Percentiles rank a stretch among this genome's conserved stretches.
Conservation (phyloP, 2,329 filamentous ascomycete genomes). For the Aureobasidium lini region DNA sequence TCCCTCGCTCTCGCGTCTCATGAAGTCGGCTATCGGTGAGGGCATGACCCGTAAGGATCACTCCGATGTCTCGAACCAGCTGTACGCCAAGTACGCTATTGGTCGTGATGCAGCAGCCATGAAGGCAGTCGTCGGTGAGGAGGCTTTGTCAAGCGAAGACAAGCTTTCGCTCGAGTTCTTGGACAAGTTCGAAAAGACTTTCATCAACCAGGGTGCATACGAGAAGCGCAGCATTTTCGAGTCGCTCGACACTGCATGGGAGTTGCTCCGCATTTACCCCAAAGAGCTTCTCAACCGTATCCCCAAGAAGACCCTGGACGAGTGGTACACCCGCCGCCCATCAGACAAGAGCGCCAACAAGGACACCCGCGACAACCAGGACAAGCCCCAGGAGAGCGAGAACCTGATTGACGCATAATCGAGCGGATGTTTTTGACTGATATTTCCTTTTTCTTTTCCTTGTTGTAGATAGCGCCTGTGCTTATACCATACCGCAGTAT, state of each 20-base stretch:
- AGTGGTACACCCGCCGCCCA: slow-evolving; percentile 42
- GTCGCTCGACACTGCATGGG: slow-evolving; percentile 93
- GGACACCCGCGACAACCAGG: slow-evolving; percentile 38
- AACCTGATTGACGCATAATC: slow-evolving; percentile 19
- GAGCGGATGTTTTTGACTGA: not conserved
- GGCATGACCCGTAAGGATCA: slow-evolving; percentile 95
- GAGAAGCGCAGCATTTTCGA: slow-evolving; percentile 88
- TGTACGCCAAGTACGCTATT: slow-evolving; percentile 99
- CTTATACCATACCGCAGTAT: slow-evolving; percentile 14
- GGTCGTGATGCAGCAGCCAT: slow-evolving; percentile 96
- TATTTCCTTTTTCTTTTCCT: slow-evolving; percentile 1
- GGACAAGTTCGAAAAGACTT: slow-evolving; percentile 95
- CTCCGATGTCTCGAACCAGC: slow-evolving; percentile 96
- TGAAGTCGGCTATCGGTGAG: slow-evolving; percentile 99
- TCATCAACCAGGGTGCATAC: slow-evolving; percentile 87
- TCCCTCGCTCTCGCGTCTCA: slow-evolving; percentile 94
- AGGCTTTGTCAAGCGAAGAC: slow-evolving; percentile 90
- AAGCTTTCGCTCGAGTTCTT: slow-evolving; percentile 97
- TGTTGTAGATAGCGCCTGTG: slow-evolving; percentile 13
- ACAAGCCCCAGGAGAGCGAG: slow-evolving; percentile 25
- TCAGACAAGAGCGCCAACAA: slow-evolving; percentile 30
- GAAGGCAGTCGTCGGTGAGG: slow-evolving; percentile 99
- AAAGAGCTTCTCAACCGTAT: slow-evolving; percentile 93
- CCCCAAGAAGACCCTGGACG: slow-evolving; percentile 46
- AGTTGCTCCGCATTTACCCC: slow-evolving; percentile 90